Percentiles rank a stretch among this genome's conserved stretches.
phyloP scores from a whole-genome alignment of 2,329 filamentous ascomycete genomes.

The Pestalotiopsis sp. region DNA sequence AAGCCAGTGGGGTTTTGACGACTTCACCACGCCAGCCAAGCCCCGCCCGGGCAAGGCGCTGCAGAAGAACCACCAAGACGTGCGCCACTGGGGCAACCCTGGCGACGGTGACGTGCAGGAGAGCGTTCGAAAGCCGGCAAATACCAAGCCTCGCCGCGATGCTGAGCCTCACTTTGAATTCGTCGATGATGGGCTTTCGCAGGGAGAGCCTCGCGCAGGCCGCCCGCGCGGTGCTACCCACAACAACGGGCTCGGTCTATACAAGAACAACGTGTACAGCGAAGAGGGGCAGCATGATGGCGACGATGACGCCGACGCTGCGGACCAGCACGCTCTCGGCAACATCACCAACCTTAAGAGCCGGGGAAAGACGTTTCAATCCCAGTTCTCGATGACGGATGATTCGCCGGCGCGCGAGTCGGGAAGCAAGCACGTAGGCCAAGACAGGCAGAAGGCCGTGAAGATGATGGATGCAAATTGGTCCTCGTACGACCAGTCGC shows the following conservation, averaged over 20 bases:
- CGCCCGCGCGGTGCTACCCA: slow-evolving; percentile 59
- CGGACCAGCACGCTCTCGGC: slow-evolving; percentile 53
- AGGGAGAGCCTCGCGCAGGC: slow-evolving; percentile 49
- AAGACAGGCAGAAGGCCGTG: slow-evolving; percentile 69
- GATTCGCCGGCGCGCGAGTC: slow-evolving; percentile 56
- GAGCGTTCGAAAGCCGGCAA: slow-evolving; percentile 59
- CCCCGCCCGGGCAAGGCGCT: slow-evolving; percentile 58
- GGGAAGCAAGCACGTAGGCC: slow-evolving; percentile 49
- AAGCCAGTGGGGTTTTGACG: slow-evolving; percentile 85
- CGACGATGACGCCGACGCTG: slow-evolving; percentile 35
- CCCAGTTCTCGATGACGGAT: slow-evolving; percentile 79
- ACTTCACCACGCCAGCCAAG: slow-evolving; percentile 85
- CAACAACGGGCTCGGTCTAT: slow-evolving; percentile 72
- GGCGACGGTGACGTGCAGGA: slow-evolving; percentile 62
- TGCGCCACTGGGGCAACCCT: slow-evolving; percentile 80
- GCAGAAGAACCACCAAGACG: slow-evolving; percentile 61
- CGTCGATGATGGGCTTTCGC: slow-evolving; percentile 70
- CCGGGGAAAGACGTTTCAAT: slow-evolving; percentile 75
- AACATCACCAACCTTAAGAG: slow-evolving; percentile 75
- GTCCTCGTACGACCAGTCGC: slow-evolving; percentile 58
- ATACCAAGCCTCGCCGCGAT: slow-evolving; percentile 74
- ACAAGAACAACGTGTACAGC: slow-evolving; percentile 75
- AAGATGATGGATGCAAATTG: slow-evolving; percentile 74
- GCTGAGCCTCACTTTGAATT: slow-evolving; percentile 85
- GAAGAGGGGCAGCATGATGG: slow-evolving; percentile 48